Conservation (phyloP, 106 monocot genomes). For the Platanthera guangdongensis region DNA sequence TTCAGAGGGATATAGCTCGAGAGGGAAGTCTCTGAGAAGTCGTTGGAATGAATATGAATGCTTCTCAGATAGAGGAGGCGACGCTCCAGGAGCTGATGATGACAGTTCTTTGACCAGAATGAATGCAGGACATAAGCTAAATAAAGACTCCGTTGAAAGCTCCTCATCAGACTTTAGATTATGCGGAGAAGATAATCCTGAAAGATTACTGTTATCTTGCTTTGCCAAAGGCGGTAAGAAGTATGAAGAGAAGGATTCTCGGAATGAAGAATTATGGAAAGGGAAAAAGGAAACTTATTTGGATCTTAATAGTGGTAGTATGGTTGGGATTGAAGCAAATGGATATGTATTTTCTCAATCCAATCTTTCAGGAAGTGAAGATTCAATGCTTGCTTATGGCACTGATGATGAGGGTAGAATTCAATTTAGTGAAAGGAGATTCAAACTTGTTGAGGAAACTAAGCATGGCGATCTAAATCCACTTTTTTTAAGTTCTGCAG, state of each 20-base stretch:
- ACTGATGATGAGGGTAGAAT: slow-evolving; percentile 20
- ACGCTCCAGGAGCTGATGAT: not conserved
- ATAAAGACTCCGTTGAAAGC: not conserved
- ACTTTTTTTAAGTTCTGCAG: slow-evolving; percentile 33
- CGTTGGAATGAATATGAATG: slow-evolving; percentile 10
- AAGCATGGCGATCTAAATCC: slow-evolving; percentile 14
- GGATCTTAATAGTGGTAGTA: not conserved
- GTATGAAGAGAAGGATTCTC: not conserved
- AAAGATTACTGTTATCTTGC: not conserved
- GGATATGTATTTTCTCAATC: not conserved
- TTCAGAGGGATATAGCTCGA: not conserved
- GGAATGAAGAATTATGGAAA: not conserved
- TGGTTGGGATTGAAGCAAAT: slow-evolving; percentile 3
- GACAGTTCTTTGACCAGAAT: slow-evolving; percentile 2
- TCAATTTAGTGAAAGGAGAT: not conserved
- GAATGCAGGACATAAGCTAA: not conserved
- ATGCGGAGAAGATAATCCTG: slow-evolving; percentile 1
- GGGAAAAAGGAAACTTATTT: not conserved
- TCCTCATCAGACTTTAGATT: not conserved
- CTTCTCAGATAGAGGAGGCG: slow-evolving; percentile 1
- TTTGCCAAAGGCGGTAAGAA: not conserved
- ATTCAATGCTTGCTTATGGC: slow-evolving; percentile 27
- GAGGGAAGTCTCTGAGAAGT: slow-evolving; percentile 9
- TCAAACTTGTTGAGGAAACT: not conserved
- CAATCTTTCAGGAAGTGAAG: slow-evolving; percentile 22